These are phyloP conservation scores for Glonium stellatum DNA, from an alignment of 495 filamentous ascomycete genomes.

Conservation along the genomic window DNA sequence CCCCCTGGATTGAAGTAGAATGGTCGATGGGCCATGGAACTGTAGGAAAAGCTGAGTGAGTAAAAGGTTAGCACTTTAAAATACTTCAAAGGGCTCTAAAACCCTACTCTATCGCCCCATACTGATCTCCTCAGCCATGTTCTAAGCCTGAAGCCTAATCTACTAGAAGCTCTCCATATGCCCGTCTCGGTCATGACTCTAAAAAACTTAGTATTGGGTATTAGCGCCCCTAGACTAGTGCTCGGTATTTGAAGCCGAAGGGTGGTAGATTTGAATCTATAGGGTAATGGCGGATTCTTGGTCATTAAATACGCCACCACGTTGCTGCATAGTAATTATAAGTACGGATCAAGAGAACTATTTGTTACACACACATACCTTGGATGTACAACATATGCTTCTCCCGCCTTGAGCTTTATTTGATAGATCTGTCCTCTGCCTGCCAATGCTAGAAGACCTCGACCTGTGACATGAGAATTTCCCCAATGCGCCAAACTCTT, in stretches of 20 bases:
- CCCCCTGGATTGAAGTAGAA: conserved; percentile 79
- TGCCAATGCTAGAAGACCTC: conserved; percentile 76
- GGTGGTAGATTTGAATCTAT: conserved; percentile 71
- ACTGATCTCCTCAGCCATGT: conserved; percentile 72
- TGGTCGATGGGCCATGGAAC: conserved; percentile 76
- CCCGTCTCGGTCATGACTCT: conserved; percentile 57
- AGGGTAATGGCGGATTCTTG: conserved; percentile 65
- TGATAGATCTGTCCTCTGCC: conserved; percentile 84
- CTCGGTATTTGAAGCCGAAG: conserved; percentile 74
- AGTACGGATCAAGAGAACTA: conserved; percentile 4
- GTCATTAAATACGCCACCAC: conserved; percentile 82
- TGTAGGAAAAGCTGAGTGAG: conserved; percentile 66
- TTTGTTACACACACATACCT: conserved; percentile 41
- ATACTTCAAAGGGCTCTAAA: background rate
- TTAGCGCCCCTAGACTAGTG: conserved; percentile 45
- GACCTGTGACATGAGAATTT: conserved; percentile 74
- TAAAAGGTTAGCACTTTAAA: background rate
- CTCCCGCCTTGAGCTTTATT: conserved; percentile 64
- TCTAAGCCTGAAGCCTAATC: conserved; percentile 55
- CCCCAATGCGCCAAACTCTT: conserved; percentile 85
- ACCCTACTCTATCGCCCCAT: conserved; percentile 77
- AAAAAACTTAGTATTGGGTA: conserved; percentile 64
- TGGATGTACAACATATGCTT: conserved; percentile 82
- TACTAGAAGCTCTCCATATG: conserved; percentile 60
- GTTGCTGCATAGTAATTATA: conserved; percentile 46